These are phyloP conservation scores for Mesembryanthemum crystallinum DNA, from an alignment of 148 eudicot genomes.

Conservation along the genomic window DNA sequence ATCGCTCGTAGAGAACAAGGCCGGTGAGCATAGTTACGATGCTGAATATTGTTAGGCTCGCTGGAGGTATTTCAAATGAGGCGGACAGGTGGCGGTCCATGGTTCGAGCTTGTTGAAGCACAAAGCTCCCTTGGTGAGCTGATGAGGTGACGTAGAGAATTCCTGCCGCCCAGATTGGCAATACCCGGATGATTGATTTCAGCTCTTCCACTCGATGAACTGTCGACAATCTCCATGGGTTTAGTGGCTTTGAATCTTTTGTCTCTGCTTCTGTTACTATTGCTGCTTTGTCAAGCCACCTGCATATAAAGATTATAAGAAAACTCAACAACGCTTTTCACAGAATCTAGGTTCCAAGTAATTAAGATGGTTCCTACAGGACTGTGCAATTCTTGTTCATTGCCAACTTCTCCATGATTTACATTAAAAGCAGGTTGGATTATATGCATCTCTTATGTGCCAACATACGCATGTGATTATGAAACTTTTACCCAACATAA, in stretches of 20 bases:
- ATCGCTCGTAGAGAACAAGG: slow-evolving; percentile 66
- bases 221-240: slow-evolving; percentile 65
- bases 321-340: not conserved
- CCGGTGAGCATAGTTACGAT: slow-evolving; percentile 63
- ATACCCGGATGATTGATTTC: slow-evolving; percentile 71
- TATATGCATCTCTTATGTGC: not conserved
- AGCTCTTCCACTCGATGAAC: slow-evolving; percentile 92
- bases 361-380: not conserved
- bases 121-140: slow-evolving; percentile 75
- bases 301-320: slow-evolving; percentile 22
- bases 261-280: slow-evolving; percentile 43
- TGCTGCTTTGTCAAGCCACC: slow-evolving; percentile 91
- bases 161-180: slow-evolving; percentile 91
- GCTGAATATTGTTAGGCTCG: slow-evolving; percentile 73
- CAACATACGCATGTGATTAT: not conserved
- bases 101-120: slow-evolving; percentile 75
- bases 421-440: not conserved
- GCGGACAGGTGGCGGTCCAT: slow-evolving; percentile 72
- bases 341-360: not conserved
- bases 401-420: not conserved
- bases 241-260: slow-evolving; percentile 36
- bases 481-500: not conserved
- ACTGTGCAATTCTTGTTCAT: not conserved
- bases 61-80: slow-evolving; percentile 74
- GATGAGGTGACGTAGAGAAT: slow-evolving; percentile 69